Percentiles rank a stretch among this genome's conserved stretches.
These are phyloP conservation scores for Rhodotorula graminis DNA, from an alignment of 768 basidiomycete species.

Conservation along the genomic window DNA sequence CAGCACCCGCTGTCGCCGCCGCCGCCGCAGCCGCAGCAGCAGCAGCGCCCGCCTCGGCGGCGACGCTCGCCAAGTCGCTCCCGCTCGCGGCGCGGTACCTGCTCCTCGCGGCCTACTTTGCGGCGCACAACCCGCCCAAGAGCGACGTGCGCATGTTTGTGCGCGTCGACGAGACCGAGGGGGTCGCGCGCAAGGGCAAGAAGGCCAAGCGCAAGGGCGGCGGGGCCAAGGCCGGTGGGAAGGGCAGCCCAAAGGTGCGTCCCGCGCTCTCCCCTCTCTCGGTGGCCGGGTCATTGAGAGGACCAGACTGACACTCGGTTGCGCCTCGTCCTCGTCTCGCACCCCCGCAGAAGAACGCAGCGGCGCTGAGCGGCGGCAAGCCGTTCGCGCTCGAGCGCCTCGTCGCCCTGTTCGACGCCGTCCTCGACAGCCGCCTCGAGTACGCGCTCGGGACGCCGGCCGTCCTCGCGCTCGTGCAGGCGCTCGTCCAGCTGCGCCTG, in stretches of 20 bases:
- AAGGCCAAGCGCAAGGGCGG: not conserved
- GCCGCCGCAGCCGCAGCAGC: not conserved
- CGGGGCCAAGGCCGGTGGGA: not conserved
- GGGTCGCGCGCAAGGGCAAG: slow-evolving; percentile 21
- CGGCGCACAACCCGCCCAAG: slow-evolving; percentile 48
- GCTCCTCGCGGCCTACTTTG: slow-evolving; percentile 46
- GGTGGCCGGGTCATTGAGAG: no score
- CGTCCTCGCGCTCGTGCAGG: slow-evolving; percentile 24
- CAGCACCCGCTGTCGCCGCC: not conserved
- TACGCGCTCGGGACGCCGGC: slow-evolving; percentile 7
- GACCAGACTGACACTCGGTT: not conserved
- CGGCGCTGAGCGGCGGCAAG: slow-evolving; percentile 32
- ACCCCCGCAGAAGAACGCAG: not conserved
- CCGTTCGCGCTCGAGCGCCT: slow-evolving; percentile 48
- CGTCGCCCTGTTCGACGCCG: slow-evolving; percentile 47
- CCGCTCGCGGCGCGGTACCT: slow-evolving; percentile 43
- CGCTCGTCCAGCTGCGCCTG: slow-evolving; percentile 26
- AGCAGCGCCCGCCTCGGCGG: not conserved
- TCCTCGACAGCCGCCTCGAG: slow-evolving; percentile 19
- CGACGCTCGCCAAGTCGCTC: slow-evolving; percentile 19
- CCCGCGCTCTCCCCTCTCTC: not conserved
- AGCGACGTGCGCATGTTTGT: slow-evolving; percentile 48
- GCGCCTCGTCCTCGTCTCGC: no score
- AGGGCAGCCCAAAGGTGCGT: slow-evolving; percentile 23
- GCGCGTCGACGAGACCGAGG: slow-evolving; percentile 40